Evolutionary conservation across 23 red algal species (phyloP).

Genomic region (Gracilariopsis chorda): DNA sequence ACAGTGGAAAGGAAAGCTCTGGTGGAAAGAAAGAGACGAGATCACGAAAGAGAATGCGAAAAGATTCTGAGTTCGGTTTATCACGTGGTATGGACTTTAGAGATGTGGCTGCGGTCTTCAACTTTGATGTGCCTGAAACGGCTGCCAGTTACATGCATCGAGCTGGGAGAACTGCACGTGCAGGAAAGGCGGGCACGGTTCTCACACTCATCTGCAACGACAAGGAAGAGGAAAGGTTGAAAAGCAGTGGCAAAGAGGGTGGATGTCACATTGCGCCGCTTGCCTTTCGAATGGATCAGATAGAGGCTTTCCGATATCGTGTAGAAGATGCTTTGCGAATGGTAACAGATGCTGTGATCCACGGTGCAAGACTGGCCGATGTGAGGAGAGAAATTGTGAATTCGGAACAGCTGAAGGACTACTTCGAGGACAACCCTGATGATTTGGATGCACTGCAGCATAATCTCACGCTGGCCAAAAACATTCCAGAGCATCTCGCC

Average conservation of each 20-base stretch:
- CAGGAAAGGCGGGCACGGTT: conserved; percentile 72
- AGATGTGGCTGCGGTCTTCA: conserved; percentile 84
- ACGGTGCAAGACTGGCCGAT: conserved; percentile 71
- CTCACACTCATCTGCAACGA: conserved; percentile 77
- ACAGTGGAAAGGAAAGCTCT: background rate
- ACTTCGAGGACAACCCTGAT: conserved; percentile 79
- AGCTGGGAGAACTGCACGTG: conserved; percentile 89
- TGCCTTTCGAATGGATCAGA: conserved; percentile 68
- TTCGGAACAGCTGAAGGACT: conserved; percentile 78
- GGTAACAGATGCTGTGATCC: conserved; percentile 72
- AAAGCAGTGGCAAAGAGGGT: conserved; percentile 19
- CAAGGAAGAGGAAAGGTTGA: conserved; percentile 37
- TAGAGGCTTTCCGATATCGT: conserved; percentile 97
- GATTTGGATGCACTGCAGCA: conserved; percentile 88
- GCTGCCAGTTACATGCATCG: conserved; percentile 75
- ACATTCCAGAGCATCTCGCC: conserved; percentile 69
- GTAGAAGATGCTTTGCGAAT: conserved; percentile 86
- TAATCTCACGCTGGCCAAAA: conserved; percentile 60
- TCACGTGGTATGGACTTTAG: conserved; percentile 93
- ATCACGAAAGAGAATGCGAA: conserved; percentile 2
- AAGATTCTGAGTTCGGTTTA: conserved; percentile 77
- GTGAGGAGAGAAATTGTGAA: conserved; percentile 90
- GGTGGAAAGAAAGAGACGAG: conserved; percentile 5
- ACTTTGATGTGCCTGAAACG: conserved; percentile 77
- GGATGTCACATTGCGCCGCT: conserved; percentile 62